Evolutionary conservation across 805 yeast genomes (phyloP).

Genomic region (Candida yuanshanica): DNA sequence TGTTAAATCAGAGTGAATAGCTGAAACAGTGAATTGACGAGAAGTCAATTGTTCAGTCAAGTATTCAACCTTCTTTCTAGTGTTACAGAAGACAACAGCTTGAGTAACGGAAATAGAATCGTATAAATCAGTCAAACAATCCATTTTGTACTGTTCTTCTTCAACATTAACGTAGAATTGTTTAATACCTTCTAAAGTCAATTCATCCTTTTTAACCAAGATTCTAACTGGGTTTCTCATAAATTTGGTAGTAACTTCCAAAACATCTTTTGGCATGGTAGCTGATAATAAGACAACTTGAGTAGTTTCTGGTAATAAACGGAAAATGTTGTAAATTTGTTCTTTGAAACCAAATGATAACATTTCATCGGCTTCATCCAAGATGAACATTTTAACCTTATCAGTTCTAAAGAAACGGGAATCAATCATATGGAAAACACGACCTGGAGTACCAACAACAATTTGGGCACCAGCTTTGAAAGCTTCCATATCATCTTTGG

Average conservation of each 20-base stretch:
- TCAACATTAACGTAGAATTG: slow-evolving; percentile 90
- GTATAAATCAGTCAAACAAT: slow-evolving; percentile 89
- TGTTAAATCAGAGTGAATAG: slow-evolving; percentile 95
- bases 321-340: slow-evolving; percentile 91
- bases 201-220: slow-evolving; percentile 91
- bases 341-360: slow-evolving; percentile 90
- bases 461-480: slow-evolving; percentile 84
- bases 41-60: slow-evolving; percentile 68
- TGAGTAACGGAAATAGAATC: slow-evolving; percentile 95
- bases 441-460: slow-evolving; percentile 97
- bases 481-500: slow-evolving; percentile 82
- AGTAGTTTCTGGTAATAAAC: slow-evolving; percentile 78
- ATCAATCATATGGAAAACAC: slow-evolving; percentile 94
- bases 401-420: slow-evolving; percentile 79
- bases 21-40: slow-evolving; percentile 83
- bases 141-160: slow-evolving; percentile 91
- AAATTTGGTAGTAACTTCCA: slow-evolving; percentile 86
- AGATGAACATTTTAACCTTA: slow-evolving; percentile 85
- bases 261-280: slow-evolving; percentile 88
- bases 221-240: slow-evolving; percentile 94
- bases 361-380: slow-evolving; percentile 99
- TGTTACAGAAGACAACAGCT: slow-evolving; percentile 97
- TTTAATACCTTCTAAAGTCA: slow-evolving; percentile 91
- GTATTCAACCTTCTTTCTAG: slow-evolving; percentile 90
- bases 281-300: slow-evolving; percentile 96